Base-by-base conservation (phyloP, 2,329 filamentous ascomycete species). In the Apiospora saccharicola region DNA sequence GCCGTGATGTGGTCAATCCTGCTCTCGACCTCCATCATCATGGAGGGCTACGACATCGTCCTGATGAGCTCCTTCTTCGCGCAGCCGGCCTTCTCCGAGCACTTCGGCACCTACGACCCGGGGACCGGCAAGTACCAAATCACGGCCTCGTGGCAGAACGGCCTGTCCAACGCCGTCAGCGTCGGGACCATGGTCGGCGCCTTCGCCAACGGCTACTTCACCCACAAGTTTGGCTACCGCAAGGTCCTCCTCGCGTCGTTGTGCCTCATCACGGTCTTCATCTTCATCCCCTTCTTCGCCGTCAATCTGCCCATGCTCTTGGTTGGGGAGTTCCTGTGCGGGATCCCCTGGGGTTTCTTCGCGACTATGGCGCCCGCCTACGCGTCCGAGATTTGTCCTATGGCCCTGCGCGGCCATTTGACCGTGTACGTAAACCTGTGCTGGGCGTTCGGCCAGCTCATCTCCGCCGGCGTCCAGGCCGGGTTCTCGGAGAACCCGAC, bases 131-230 rank as follows among this genome's bases (percentile, higher is more conserved):
- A 75, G 8, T 83, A 84, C 70, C 78, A 83, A 72, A 77, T 86
- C 47, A 78, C 81, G 6, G 81, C 82, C 0, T 74, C 80, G 19
- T 86, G 85, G 85, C 84, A 86, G 74, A 79, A 82, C 7, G 83
- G 80, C 4, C 76, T 86, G 4, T 79, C 68, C 68, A 70, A 70
- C 68, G 68, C 46, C 46, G 46, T 70, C 46, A 34, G 47, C 46
- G 77, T 82, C 4, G 85, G 85, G 3, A 79, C 82, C 44, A 83
- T 87, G 22, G 30, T 85, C 1, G 85, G 85, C 0, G 77, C 84
- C 1, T 77, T 83, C 67, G 70, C 83, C 47, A 83, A 81, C 70
- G 84, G 85, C 13, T 78, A 80, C 69, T 70, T 83, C 30, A 79
- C 82, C 4, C 82, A 86, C 51, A 74, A 77, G 2, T 79, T 76